A percentile compares a stretch with the other conserved stretches of the same genome.
phyloP scores from a whole-genome alignment of 1,284 basidiomycete genomes.

The Amylostereum chailletii region DNA sequence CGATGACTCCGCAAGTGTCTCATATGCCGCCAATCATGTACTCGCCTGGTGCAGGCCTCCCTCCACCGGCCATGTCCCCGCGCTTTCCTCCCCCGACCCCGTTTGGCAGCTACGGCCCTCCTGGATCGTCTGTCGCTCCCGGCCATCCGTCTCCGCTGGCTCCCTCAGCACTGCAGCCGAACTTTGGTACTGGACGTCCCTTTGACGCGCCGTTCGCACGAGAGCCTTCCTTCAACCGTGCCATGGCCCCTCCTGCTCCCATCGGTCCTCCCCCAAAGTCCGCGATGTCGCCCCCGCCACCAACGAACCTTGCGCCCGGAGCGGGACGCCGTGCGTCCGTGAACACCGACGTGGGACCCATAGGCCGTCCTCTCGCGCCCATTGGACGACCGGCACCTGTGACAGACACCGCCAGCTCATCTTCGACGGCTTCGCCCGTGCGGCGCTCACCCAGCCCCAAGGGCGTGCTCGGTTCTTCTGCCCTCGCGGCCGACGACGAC shows the following conservation, averaged over 20 bases:
- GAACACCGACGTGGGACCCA: slow-evolving; percentile 27
- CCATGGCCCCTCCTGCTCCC: slow-evolving; percentile 34
- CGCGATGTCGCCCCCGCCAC: slow-evolving; percentile 25
- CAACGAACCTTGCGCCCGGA: slow-evolving; percentile 23
- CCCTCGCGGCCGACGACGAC: slow-evolving; percentile 67
- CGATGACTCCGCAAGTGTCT: slow-evolving; percentile 29
- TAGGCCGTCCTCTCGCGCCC: slow-evolving; percentile 32
- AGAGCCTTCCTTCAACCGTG: slow-evolving; percentile 16
- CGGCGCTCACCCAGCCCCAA: slow-evolving; percentile 68
- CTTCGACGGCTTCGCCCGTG: slow-evolving; percentile 22
- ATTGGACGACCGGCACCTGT: slow-evolving; percentile 34
- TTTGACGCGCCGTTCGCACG: slow-evolving; percentile 41
- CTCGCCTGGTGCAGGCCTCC: slow-evolving; percentile 35
- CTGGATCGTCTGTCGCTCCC: slow-evolving; percentile 32
- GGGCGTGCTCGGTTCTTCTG: slow-evolving; percentile 65
- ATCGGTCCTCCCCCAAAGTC: slow-evolving; percentile 39
- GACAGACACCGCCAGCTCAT: slow-evolving; percentile 23
- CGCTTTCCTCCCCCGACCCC: slow-evolving; percentile 38
- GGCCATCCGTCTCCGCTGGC: slow-evolving; percentile 36
- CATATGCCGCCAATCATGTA: slow-evolving; percentile 32
- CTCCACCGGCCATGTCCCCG: slow-evolving; percentile 39
- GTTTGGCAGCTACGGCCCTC: slow-evolving; percentile 36
- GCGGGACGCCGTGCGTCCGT: slow-evolving; percentile 25
- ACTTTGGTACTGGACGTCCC: slow-evolving; percentile 34
- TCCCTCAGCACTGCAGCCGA: slow-evolving; percentile 44